Base-by-base conservation (phyloP, 139 green algal species). In the Diplosphaera chodatii region DNA sequence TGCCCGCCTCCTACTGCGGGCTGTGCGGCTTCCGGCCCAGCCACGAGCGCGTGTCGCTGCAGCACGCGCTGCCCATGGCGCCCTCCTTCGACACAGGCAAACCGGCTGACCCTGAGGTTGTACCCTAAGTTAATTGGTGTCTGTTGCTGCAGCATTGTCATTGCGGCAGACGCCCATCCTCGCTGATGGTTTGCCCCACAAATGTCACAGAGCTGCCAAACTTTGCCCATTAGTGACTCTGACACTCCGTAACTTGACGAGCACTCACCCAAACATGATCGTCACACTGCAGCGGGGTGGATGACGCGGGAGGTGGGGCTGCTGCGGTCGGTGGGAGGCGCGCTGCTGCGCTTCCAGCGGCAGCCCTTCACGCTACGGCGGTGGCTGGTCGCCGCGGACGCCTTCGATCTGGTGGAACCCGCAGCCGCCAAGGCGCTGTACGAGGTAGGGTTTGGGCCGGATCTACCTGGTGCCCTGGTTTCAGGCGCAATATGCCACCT, bases 1-100 rank as follows among this genome's bases (percentile, higher is more conserved):
- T 98, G 5, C 94, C 94, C 13, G 94, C 90, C 18, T 85, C 69
- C 32, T 96, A 91, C 81, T 96, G 88, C 73, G 94, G 94, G 0
- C 68, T 97, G n/a, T 85, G 87, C 27, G 94, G 93, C 28, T 77
- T 97, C 27, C 79, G 94, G 25, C 87, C 94, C 28, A 95, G 88
- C 0, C 91, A 96, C 66, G 92, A 89, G 0, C 74, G 88, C 4
- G 78, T 94, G 0, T 78, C 78, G 1, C 66, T 96, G 55, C 63
- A 74, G 32, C 76, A 78, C 20, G 82, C 81, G 0, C 67, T 75
- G 41, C 82, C 92, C 1, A 75, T 98, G 32, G 94, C 96, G 20
- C 86, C 87, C 5, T 89, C 80, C n/a, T 94, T 88, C 80, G 89
- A 96, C 80, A 92, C 88, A 13, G 77, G 63, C 80, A 13, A n/a